phyloP scores from a whole-genome alignment of 2,329 filamentous ascomycete genomes.

The Fusarium udum region DNA sequence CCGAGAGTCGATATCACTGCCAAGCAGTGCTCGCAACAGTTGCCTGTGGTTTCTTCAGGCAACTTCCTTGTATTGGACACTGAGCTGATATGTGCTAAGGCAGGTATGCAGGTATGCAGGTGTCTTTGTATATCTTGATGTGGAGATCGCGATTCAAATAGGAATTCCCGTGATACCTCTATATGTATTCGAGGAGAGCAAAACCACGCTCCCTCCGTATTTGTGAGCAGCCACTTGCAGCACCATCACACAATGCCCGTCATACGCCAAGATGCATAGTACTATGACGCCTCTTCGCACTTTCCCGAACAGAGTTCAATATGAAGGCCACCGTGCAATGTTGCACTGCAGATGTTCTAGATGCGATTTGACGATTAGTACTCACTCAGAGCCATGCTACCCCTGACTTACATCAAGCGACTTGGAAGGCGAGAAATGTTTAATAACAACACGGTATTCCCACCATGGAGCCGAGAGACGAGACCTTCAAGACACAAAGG shows the following conservation, averaged over 20 bases:
- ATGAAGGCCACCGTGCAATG: neutral
- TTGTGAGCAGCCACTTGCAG: slow-evolving; percentile 6
- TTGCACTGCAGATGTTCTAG: slow-evolving; percentile 38
- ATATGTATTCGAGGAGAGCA: neutral
- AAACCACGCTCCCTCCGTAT: neutral
- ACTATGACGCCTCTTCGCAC: slow-evolving; percentile 7
- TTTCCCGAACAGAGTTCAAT: neutral
- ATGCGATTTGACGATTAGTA: slow-evolving; percentile 10
- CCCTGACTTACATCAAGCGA: slow-evolving; percentile 5
- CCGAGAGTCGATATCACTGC: neutral
- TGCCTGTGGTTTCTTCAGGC: neutral
- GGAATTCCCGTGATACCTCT: neutral
- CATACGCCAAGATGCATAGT: slow-evolving; percentile 22
- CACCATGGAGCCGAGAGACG: neutral
- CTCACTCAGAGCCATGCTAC: slow-evolving; percentile 6
- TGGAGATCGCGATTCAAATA: neutral
- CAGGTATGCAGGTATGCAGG: neutral
- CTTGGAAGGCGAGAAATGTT: neutral
- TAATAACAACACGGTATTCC: neutral
- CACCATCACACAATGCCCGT: slow-evolving; percentile 28
- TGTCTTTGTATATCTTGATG: neutral
- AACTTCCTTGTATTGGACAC: neutral
- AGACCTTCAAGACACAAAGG: neutral
- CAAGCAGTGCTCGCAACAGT: slow-evolving; percentile 3
- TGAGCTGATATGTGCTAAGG: neutral